Evolutionary conservation across 257 asterid species (phyloP).

Genomic region (Nicotiana tabacum): DNA sequence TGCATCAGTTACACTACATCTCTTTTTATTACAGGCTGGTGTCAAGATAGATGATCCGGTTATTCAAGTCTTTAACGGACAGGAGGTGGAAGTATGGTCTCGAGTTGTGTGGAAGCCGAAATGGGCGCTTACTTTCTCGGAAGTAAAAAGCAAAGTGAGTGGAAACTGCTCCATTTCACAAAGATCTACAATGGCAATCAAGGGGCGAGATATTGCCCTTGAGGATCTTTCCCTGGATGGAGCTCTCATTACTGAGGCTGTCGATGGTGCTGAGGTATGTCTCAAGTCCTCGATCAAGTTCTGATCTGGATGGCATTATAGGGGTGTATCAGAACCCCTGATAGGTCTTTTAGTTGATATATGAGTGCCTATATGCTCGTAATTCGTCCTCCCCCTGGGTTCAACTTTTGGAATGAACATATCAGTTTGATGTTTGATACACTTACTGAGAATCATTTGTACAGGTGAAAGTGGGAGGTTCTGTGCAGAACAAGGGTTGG

Average conservation of each 20-base stretch:
- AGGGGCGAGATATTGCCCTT: constrained; percentile 53
- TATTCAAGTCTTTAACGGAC: constrained; percentile 61
- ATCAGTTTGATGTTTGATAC: background rate
- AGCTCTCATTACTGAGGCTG: constrained; percentile 64
- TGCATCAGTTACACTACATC: background rate
- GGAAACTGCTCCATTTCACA: constrained; percentile 62
- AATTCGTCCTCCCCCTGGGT: background rate
- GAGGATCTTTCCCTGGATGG: constrained; percentile 84
- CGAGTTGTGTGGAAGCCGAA: constrained; percentile 87
- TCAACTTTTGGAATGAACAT: background rate
- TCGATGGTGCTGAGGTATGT: constrained; percentile 76
- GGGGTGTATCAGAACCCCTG: background rate
- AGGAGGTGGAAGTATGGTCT: constrained; percentile 97
- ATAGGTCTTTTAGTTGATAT: background rate
- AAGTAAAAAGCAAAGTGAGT: constrained; percentile 54
- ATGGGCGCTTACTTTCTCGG: constrained; percentile 89
- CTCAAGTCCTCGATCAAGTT: background rate
- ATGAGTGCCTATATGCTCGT: background rate
- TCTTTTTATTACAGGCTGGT: constrained; percentile 60
- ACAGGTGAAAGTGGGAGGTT: constrained; percentile 74
- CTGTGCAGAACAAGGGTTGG: constrained; percentile 78
- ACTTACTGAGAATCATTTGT: background rate
- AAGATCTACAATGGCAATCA: constrained; percentile 64
- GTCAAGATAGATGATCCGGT: constrained; percentile 72
- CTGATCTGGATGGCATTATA: background rate